These are phyloP conservation scores for Fraxinus albicans DNA, from an alignment of 305 asterid species.

Conservation along the genomic window DNA sequence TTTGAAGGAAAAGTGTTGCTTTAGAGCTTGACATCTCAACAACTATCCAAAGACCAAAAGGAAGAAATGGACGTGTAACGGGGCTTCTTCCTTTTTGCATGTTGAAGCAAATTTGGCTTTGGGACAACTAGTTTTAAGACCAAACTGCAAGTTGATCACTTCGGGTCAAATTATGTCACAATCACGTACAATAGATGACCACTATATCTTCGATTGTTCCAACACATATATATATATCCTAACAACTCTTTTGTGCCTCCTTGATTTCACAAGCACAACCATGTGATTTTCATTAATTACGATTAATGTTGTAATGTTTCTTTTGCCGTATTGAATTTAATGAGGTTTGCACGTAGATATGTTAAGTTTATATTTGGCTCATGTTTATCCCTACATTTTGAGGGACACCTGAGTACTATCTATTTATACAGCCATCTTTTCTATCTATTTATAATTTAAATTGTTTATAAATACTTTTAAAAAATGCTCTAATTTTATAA, in stretches of 20 bases:
- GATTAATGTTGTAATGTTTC: slow-evolving; percentile 25
- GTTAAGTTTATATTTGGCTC: neutral
- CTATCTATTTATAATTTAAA: too few species aligned
- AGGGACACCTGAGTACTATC: too few species aligned
- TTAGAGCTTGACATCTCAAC: slow-evolving; percentile 18
- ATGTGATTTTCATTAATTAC: slow-evolving; percentile 27
- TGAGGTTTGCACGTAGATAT: neutral
- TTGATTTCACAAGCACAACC: slow-evolving; percentile 23
- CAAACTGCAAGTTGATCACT: slow-evolving; percentile 22
- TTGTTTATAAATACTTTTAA: too few species aligned
- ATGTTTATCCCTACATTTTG: too few species aligned
- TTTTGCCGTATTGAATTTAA: neutral
- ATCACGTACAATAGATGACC: neutral
- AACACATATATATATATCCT: slow-evolving; percentile 8
- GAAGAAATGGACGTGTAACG: slow-evolving; percentile 24
- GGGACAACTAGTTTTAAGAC: slow-evolving; percentile 14
- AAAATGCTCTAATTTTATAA: neutral
- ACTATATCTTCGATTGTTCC: neutral
- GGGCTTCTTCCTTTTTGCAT: slow-evolving; percentile 26
- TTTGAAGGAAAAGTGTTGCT: slow-evolving; percentile 32
- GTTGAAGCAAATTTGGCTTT: slow-evolving; percentile 33
- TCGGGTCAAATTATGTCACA: slow-evolving; percentile 27
- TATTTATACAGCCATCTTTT: too few species aligned
- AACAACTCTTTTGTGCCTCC: slow-evolving; percentile 21
- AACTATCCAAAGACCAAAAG: neutral